Base-by-base conservation (phyloP, 192 early-diverging fungal genomes). In the Physocladia obscura region DNA sequence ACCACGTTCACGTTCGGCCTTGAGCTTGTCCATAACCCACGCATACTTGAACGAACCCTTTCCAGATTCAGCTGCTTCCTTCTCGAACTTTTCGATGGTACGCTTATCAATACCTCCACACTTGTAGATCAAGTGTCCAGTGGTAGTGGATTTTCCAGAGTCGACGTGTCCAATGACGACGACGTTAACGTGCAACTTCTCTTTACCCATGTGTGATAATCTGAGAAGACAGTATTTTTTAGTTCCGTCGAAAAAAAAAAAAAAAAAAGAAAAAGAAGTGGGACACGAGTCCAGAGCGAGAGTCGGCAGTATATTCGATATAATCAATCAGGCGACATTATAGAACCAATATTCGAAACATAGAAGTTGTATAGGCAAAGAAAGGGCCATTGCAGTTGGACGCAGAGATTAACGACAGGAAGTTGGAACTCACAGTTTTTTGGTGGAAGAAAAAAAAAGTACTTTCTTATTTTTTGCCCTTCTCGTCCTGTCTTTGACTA, bases 11-110 rank as follows among this genome's bases (percentile, higher is more conserved):
- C 96, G 95, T 87, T 98, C 96, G 62, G 93, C 96, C 93, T 98
- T 97, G 57, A 94, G 92, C 81, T 95, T 94, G 88, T 98, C 97
- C 74, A 99, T 86, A 76, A 96, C 94, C 94, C 94, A 99, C 73
- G 97, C 97, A 89, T 95, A 99, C 87, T 94, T 95, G 93, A 99
- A 99, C 63, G 97, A 99, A 81, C 93, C 93, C 91, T 99, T 99
- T 84, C 97, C 97, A 74, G 96, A 89, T 78, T 97, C 94, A 82
- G 89, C 89, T 64, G 97, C 92, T 85, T 99, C 95, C 91, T 97
- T 94, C 86, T 94, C 91, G 89, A 98, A 95, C 93, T 96, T 96
- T 84, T 98, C 94, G 67, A 98, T 98, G 89, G 93, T 94, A 95
- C 94, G 94, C 91, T 96, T 93, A 87, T 94, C 91, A 82, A 98